Evolutionary conservation across 257 asterid species (phyloP).

Genomic region (Craterostigma plantagineum): DNA sequence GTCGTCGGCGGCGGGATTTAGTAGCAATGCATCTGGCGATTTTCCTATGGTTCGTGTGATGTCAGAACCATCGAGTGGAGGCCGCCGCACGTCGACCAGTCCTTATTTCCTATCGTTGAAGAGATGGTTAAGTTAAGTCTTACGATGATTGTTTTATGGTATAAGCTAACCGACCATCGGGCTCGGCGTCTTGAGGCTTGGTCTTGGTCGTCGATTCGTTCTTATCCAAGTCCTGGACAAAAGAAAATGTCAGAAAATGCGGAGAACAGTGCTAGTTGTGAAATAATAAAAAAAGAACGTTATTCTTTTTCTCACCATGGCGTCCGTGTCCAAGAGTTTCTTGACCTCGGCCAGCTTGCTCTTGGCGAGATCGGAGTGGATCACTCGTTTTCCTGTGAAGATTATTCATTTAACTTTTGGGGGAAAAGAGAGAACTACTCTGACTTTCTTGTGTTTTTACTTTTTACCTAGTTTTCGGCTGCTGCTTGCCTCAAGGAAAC

Average conservation of each 20-base stretch:
- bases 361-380: constrained; percentile 66
- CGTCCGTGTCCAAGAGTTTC: constrained; percentile 35
- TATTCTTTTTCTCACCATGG: constrained; percentile 23
- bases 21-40: background rate
- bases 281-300: no score
- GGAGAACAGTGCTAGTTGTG: no score
- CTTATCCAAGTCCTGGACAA: constrained; percentile 37
- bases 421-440: background rate
- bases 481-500: constrained; percentile 51
- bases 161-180: constrained; percentile 1
- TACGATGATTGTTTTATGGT: no score
- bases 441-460: background rate
- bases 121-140: no score
- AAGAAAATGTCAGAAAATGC: constrained; percentile 5
- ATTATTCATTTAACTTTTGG: constrained; percentile 1
- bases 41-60: constrained; percentile 20
- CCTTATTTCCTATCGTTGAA: constrained; percentile 11
- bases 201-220: constrained; percentile 27
- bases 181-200: constrained; percentile 17
- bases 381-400: constrained; percentile 66
- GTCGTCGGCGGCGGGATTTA: no score
- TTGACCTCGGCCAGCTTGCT: constrained; percentile 53
- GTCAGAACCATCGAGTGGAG: constrained; percentile 89
- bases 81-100: constrained; percentile 83
- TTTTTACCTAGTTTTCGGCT: constrained; percentile 81